Base-by-base conservation (phyloP, 2,329 filamentous ascomycete genomes). In the Hymenoscyphus fructigenus region DNA sequence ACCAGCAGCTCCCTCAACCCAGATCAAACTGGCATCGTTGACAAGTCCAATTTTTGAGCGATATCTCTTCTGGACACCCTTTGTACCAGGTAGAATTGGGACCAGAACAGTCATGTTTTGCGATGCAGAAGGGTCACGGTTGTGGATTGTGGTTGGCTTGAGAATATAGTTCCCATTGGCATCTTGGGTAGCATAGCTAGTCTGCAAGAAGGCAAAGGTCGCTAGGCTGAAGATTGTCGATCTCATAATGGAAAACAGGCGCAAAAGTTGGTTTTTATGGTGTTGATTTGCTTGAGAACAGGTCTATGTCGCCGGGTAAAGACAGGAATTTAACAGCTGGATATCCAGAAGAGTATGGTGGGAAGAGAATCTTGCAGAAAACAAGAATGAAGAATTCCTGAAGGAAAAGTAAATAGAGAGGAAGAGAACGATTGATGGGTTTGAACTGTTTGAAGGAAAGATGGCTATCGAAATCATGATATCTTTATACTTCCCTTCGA, bases 1-100 rank as follows among this genome's bases (percentile, higher is more conserved):
- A 63, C 61, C 56, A 36, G 20, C 36, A 5, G 7, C 20, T 17
- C 12, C 41, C 2, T 23, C 44, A 32, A 41, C 61, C 61, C 61
- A 63, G 28, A 55, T 55, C 56, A 63, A 12, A 44, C 56, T 59
- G 10, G 61, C 38, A 55, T 59, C 56, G 26, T 63, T 58, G 6
- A 34, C 38, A 26, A 63, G 61, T 17, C 41, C 44, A 17, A 63
- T 41, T 9, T 1, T 14, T 15, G 56, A 36, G 3, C 41, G 41
- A 12, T 44, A 10, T 59, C 61, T 29, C 17, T 44, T 26, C 28
- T 59, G 56, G 38, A 63, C 17, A 7, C 61, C 61, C n/a, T 38
- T 53, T 5, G 58, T 57, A 2, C 41, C 47, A 10, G 36, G 56
- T n/a, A 59, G 15, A 38, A 63, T 63, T 36, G 61, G 61, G 3